Evolutionary conservation across 2,329 filamentous ascomycete species (phyloP), one percentile per base, ranked within the genome.

Genomic region (Ophiostoma sp.): DNA sequence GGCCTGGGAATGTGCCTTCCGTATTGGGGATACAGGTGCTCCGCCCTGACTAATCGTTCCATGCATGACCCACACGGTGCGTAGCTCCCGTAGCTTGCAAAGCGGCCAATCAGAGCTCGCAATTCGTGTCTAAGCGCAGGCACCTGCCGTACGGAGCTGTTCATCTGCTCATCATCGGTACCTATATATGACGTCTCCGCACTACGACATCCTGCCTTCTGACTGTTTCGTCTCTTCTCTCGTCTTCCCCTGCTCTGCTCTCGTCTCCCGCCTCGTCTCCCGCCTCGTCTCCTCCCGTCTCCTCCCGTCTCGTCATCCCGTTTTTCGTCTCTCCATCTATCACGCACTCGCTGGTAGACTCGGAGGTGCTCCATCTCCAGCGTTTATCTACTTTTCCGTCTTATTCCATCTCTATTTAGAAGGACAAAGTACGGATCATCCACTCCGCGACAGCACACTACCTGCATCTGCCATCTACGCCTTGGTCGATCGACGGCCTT

Each of bases 121-220:
- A n/a, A 40, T 55, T 42, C 11, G 44, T 16, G 60, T 62, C 60
- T 64, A 67, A 55, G 66, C 66, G 45, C 45, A 67, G 60, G 66
- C 66, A 67, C 66, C 66, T 55, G 66, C 66, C 66, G 60, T 40
- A n/a, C 27, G 49, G 66, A 40, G 44, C 40, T 55, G 49, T 55
- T 36, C 11, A 55, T 18, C 27, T 27, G 27, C 27, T 27, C 18
- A 55, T 27, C 49, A 55, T 45, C 58, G 66, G 44, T 60, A 42
- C 38, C 36, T 58, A 8, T 55, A 18, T 36, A 67, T 67, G 66
- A 67, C 66, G 66, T 65, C 60, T 67, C 66, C 66, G 62, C 62
- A 44, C 55, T 60, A 55, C 27, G 38, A 62, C 58, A 42, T 62
- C 55, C 58, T 42, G 58, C 66, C 58, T 67, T 27, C 18, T 62